Evolutionary conservation across 139 green algal genomes (phyloP), one percentile per base, ranked within the genome.

Genomic region (Axilococcus clingmanii): DNA sequence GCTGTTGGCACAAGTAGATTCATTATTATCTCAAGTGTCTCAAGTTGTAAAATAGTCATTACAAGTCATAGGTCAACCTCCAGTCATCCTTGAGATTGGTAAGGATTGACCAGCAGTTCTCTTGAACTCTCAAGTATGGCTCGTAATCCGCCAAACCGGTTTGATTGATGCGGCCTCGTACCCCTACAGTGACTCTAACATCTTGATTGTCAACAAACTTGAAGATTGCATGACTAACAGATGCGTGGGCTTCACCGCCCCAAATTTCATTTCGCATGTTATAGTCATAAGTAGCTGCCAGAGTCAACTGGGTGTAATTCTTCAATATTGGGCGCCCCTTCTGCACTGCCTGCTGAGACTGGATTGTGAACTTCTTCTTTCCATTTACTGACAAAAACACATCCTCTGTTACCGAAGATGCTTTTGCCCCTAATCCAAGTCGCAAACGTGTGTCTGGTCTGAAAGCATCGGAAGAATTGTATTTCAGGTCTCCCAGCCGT

Each of bases 301-400:
- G 25, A 6, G 16, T 15, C 12, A 45, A 35, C 36, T 70, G 40
- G 0, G 55, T 70, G 37, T 64, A 64, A 53, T 40, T 65, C 27
- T 52, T 40, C 27, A 70, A 45, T 30, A 65, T 30, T 25, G 59
- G 17, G 16, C 55, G 55, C 29, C 23, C 33, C 25, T 46, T 44
- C 35, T 52, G 32, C 2, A 58, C 17, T 29, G 51, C 47, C 34
- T 35, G 31, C 20, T 46, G 16, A 19, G 44, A 17, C 4, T 38
- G 16, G 23, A 63, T 40, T 40, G 34, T 28, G n/a, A 60, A 16
- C 34, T 65, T 59, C 24, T 70, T 64, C 55, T 70, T 70, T 28
- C 54, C 62, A 16, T 23, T 48, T 12, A 68, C n/a, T 3, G 31
- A 43, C 12, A 68, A 30, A 46, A 46, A 22, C 20, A 44, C 9